Conservation (phyloP, 345 rosid species). For the Gossypium thurberi region DNA sequence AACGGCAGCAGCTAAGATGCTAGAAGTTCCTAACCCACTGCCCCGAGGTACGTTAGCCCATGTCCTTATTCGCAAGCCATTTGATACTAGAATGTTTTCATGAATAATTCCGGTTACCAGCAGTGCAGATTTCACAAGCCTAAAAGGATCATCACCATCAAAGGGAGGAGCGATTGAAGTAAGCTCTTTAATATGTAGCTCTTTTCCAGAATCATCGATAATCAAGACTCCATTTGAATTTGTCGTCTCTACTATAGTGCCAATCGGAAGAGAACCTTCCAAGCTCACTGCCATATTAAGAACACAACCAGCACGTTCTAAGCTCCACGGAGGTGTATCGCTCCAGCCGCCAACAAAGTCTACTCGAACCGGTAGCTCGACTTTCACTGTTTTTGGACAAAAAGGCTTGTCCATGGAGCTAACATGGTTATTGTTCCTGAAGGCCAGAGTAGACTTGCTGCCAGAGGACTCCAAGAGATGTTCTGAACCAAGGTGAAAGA, state of each 20-base stretch:
- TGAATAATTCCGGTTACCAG: conserved; percentile 66
- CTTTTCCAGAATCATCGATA: conserved; percentile 66
- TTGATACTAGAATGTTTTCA: conserved; percentile 31
- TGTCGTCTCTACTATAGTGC: conserved; percentile 70
- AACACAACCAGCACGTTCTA: conserved; percentile 94
- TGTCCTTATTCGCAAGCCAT: conserved; percentile 63
- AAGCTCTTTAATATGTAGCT: conserved; percentile 42
- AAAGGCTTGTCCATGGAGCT: conserved; percentile 26
- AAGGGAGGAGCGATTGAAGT: conserved; percentile 59
- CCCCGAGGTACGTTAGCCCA: conserved; percentile 98
- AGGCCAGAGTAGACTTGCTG: conserved; percentile 21
- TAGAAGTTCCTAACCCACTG: conserved; percentile 93
- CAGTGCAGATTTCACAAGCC: conserved; percentile 85
- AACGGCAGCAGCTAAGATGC: conserved; percentile 95
- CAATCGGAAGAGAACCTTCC: conserved; percentile 83
- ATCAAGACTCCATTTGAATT: conserved; percentile 49
- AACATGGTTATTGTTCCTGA: conserved; percentile 23
- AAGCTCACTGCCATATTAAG: conserved; percentile 83
- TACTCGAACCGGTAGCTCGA: conserved; percentile 87
- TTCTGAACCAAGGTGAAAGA: conserved; percentile 27
- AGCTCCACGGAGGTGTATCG: conserved; percentile 98
- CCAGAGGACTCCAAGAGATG: conserved; percentile 45
- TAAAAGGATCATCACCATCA: conserved; percentile 54
- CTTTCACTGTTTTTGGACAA: conserved; percentile 44
- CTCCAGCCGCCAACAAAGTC: conserved; percentile 99